Percentiles rank a stretch among this genome's conserved stretches.
phyloP scores from a whole-genome alignment of 495 filamentous ascomycete species.

The Cryomyces minteri region DNA sequence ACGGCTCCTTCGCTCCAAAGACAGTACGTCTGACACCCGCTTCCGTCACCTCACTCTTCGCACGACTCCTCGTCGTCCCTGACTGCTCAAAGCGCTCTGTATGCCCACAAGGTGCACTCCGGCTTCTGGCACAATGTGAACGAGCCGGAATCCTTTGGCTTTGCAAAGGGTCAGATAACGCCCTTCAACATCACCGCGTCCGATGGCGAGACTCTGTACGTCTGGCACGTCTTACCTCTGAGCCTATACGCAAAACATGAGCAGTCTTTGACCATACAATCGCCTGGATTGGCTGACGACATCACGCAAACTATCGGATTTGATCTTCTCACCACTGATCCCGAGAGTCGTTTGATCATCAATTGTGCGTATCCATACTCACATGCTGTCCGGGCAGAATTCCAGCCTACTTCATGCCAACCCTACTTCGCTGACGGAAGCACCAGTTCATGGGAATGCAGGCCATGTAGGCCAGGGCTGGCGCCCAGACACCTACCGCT shows the following conservation, averaged over 20 bases:
- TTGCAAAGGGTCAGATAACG: constrained; percentile 27
- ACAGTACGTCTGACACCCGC: constrained; percentile 27
- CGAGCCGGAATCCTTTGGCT: constrained; percentile 60
- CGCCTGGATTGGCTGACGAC: constrained; percentile 8
- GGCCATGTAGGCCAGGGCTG: constrained; percentile 33
- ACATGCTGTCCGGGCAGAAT: too few relatives aligned
- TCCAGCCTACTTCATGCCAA: background rate
- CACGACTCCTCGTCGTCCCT: background rate
- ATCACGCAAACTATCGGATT: constrained; percentile 14
- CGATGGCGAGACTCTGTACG: constrained; percentile 20
- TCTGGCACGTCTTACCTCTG: constrained; percentile 22
- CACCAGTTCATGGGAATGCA: constrained; percentile 20
- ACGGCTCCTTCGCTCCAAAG: constrained; percentile 35
- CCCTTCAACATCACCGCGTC: constrained; percentile 18
- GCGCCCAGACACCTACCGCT: constrained; percentile 31
- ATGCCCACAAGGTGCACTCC: constrained; percentile 56
- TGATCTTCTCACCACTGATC: constrained; percentile 14
- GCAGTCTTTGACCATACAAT: constrained; percentile 9
- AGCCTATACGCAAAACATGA: constrained; percentile 20
- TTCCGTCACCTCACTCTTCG: background rate
- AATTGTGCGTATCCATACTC: constrained; percentile 10
- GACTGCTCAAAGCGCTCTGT: constrained; percentile 40
- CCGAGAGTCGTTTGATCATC: constrained; percentile 17
- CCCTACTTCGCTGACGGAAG: background rate
- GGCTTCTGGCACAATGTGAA: constrained; percentile 45